Base-by-base conservation (phyloP, 2,329 filamentous ascomycete genomes). In the Pseudocercospora eumusae region DNA sequence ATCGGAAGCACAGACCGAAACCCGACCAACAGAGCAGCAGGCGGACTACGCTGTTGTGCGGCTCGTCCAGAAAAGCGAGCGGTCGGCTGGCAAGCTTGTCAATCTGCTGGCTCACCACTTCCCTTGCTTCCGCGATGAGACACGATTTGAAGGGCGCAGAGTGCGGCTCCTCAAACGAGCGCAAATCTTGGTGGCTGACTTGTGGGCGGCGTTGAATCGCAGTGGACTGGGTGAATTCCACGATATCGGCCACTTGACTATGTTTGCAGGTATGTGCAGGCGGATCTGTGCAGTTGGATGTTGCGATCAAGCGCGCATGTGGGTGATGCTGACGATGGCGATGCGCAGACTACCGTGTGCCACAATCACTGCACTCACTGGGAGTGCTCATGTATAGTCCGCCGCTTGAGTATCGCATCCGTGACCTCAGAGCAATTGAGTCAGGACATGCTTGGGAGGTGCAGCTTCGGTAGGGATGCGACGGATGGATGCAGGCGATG, bases 151-250 rank as follows among this genome's bases (percentile, higher is more conserved):
- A 57, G 87, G 87, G 9, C 87, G 88, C 49, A 84, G 82, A 60
- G 87, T 99, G 2, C 88, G 92, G 13, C 84, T 99, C 65, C 86
- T 96, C 73, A 99, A 99, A 78, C 87, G 96, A 10, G 93, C 95
- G 1, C 95, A 99, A 77, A 99, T 99, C 63, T 84, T 98, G 20
- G 93, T 96, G 2, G 96, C 96, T 21, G 95, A 99, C 75, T 75
- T 98, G 0, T 99, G 96, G 96, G 96, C 95, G 4, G 96, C 92
- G 66, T 98, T 98, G 75, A 86, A 93, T 57, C 92, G 92, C 50
- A 82, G 88, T 68, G 82, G 84, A 25, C 93, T 88, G 71, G 96
- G 95, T 31, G 81, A 84, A 27, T 99, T 99, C 76, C 74, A 86
- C 61, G 95, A 99, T 74, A 96, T 99, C 70, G 89, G 95, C 78